Evolutionary conservation across 768 basidiomycete genomes (phyloP), one percentile per base, ranked within the genome.

Genomic region (Lactifluus rugatus): DNA sequence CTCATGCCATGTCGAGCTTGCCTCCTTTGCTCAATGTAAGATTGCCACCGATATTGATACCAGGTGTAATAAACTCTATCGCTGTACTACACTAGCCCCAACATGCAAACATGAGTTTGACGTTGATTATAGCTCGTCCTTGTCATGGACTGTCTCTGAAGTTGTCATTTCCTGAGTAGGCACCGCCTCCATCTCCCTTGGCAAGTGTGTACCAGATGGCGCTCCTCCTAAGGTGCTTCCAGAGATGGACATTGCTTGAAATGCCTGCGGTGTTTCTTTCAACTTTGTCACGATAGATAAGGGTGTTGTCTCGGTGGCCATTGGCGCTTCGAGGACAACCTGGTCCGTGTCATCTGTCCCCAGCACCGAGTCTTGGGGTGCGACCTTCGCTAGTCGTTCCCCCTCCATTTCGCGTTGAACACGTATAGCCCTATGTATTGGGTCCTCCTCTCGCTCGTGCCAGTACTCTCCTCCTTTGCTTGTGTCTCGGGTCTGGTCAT

Each of bases 401-500:
- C 56, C 61, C 32, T 62, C 62, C 26, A 64, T 64, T 64, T 67
- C 67, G 51, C 65, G 53, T 48, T 68, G 66, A 14, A 63, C 54
- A 60, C 68, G 67, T 23, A 68, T 52, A 14, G 65, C 68, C 52
- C 62, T 65, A 19, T 65, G 62, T 19, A 69, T 67, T 48, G 64
- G 65, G 49, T 68, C 66, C 48, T 70, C 70, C n/a, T 56, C 56
- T 48, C 60, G 53, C 54, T 62, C 63, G 52, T 64, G 2, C 10
- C 17, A 48, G 47, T 56, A 58, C 21, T 54, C 60, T 53, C 62
- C 54, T 23, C 62, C 54, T 23, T 21, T 48, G 44, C 39, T 46
- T 46, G 50, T 36, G 56, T 66, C 52, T 32, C 31, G 51, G 26
- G 58, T 61, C 68, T 68, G 63, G 68, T 74, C 68, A 70, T 71